Base-by-base conservation (phyloP, 1,139 yeast genomes). In the Yamadazyma kanchanaburiensis region DNA sequence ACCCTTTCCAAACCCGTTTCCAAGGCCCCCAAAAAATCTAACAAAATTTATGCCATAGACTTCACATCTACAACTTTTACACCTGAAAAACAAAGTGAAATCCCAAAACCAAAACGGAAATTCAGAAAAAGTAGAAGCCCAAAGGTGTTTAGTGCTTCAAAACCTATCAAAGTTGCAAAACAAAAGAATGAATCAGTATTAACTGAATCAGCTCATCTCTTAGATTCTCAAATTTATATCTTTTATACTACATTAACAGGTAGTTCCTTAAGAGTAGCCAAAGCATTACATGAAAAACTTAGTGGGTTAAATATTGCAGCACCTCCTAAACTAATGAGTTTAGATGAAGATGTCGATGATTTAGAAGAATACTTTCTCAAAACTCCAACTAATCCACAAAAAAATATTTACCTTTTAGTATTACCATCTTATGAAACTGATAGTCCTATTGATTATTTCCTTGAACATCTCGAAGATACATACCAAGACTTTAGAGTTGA, bases 391-490 rank as follows among this genome's bases (percentile, higher is more conserved):
- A 49, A 55, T 17, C 47, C 42, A 18, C 40, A 46, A 9, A 61
- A 64, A 32, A 65, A 76, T 25, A 60, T 85, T n/a, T 88, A 86
- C 48, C 51, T 89, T 15, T 46, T 88, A 40, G 86, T 88, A 11
- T 64, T 88, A 17, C 97, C 97, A 2, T 86, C 96, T 0, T 88
- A 88, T 51, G 96, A 87, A 46, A 84, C 89, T 0, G 96, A 88
- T 55, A 84, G 94, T 2, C 96, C 96, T 8, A 70, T 89, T 27
- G 97, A 88, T 55, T 88, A 79, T 51, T 87, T 87, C 54, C 63
- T 88, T 35, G 94, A 86, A 48, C 80, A 85, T 31, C 64, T 88
- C 45, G 70, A 75, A 39, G 96, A 88, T 34, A 86, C 94, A 1
- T 77, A 76, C 40, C 80, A 82, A 40, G 96, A 88, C 53, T 87